Conservation (phyloP, 2,329 filamentous ascomycete species). For the Calonectria fujianensis region DNA sequence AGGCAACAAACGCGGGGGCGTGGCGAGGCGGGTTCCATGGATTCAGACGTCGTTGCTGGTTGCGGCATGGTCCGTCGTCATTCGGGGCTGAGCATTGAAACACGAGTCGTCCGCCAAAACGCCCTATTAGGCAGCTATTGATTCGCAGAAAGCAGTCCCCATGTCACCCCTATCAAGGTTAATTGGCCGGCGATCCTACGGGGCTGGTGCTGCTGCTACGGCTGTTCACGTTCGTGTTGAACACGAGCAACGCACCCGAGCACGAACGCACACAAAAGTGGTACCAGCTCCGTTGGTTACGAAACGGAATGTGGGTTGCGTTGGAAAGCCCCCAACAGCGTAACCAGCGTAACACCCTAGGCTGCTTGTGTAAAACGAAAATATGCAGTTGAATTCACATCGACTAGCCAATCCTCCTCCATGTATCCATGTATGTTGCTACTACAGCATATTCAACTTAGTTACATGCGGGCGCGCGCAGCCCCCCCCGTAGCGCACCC, state of each 20-base stretch:
- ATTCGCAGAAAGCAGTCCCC: slow-evolving; percentile 1
- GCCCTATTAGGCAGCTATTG: slow-evolving; percentile 9
- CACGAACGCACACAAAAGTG: neutral
- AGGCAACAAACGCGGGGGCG: slow-evolving; percentile 18
- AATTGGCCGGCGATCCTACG: neutral
- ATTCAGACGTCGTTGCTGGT: neutral
- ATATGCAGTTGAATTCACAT: slow-evolving; percentile 20
- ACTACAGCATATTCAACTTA: slow-evolving; percentile 15
- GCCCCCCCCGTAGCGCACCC: no score
- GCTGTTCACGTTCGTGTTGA: neutral
- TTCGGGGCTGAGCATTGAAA: slow-evolving; percentile 14
- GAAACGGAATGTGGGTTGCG: neutral
- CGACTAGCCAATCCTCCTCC: neutral
- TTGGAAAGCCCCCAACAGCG: neutral
- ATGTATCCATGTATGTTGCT: neutral
- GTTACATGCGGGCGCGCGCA: slow-evolving; percentile 2
- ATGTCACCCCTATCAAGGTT: no score
- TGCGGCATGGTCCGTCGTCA: neutral
- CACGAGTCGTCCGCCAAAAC: slow-evolving; percentile 3
- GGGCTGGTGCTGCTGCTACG: no score
- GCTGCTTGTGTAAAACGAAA: slow-evolving; percentile 4
- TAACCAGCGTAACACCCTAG: no score
- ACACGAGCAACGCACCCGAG: neutral
- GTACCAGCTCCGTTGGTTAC: neutral
- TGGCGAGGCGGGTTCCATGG: neutral